phyloP scores from a whole-genome alignment of 1,284 basidiomycete species.

The Puccinia brachypodii region DNA sequence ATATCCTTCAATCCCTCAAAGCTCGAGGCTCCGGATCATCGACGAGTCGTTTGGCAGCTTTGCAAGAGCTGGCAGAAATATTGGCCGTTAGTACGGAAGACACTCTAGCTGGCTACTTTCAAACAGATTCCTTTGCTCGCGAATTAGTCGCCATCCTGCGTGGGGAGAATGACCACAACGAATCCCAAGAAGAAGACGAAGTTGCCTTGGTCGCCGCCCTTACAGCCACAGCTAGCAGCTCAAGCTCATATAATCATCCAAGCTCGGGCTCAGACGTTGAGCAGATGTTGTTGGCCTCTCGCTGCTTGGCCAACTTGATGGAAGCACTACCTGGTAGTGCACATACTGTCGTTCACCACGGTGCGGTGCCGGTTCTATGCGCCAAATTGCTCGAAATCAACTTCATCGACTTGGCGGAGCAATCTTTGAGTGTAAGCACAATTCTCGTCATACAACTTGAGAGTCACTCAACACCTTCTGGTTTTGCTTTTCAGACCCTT shows the following conservation, averaged over 20 bases:
- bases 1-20: constrained; percentile 84
- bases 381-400: constrained; percentile 92
- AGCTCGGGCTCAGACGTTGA: constrained; percentile 72
- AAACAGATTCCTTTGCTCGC: constrained; percentile 84
- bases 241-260: constrained; percentile 49
- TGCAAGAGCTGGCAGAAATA: constrained; percentile 92
- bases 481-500: constrained; percentile 68
- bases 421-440: constrained; percentile 82
- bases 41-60: constrained; percentile 73
- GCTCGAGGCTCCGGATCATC: constrained; percentile 70
- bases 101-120: constrained; percentile 90
- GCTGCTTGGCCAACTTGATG: constrained; percentile 93
- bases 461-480: constrained; percentile 49
- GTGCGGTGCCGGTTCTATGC: constrained; percentile 89
- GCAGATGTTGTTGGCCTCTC: constrained; percentile 85
- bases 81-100: constrained; percentile 97
- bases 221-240: constrained; percentile 33
- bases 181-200: constrained; percentile 67
- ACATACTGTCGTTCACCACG: constrained; percentile 90
- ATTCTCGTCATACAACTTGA: constrained; percentile 4
- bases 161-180: constrained; percentile 60
- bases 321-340: constrained; percentile 91
- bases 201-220: constrained; percentile 73
- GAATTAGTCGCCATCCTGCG: constrained; percentile 90
- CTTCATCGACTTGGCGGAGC: constrained; percentile 93